Base-by-base conservation (phyloP, 495 filamentous ascomycete species). In the Penicillium ucsense region DNA sequence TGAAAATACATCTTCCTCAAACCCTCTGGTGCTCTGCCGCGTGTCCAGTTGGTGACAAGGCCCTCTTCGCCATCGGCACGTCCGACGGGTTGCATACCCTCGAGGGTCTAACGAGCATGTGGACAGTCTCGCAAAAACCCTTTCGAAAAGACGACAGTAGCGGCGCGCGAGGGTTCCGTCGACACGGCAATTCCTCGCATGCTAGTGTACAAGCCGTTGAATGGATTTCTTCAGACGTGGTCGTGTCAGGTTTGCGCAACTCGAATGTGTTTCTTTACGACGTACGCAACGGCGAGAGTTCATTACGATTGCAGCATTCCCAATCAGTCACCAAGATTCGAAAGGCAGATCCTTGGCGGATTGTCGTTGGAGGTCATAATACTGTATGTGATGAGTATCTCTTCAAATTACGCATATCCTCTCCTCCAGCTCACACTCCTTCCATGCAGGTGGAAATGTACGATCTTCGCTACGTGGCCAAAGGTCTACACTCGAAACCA, bases 21-120 rank as follows among this genome's bases (percentile, higher is more conserved):
- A 62, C 62, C 0, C 35, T 71, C 31, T 70, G 67, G 65, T 68
- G 62, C 35, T 68, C 70, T 3, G 63, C 68, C 0, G 51, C 68
- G 0, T 64, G 60, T 31, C 70, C 63, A 41, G 47, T 50, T 29
- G 56, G 55, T 3, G 45, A 44, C 38, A 53, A 47, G 33, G 54
- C 64, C 3, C 46, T 61, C 8, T 73, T 73, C 35, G 70, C 70
- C 28, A 51, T 73, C 35, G 70, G 68, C 9, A 64, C 68, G 4
- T 73, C 70, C 6, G 57, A 70, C 11, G 70, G 68, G 29, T 56
- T 73, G 4, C 52, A 68, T 44, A 69, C 64, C 3, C 48, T 71
- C 6, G 57, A 65, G 37, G 65, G 54, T 4, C 50, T 51, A 5
- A 55, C 49, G 1, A 61, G 53, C 43, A 53, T 59, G 47, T 70